phyloP scores from a whole-genome alignment of 306 rosid genomes.

The Mucuna pruriens region DNA sequence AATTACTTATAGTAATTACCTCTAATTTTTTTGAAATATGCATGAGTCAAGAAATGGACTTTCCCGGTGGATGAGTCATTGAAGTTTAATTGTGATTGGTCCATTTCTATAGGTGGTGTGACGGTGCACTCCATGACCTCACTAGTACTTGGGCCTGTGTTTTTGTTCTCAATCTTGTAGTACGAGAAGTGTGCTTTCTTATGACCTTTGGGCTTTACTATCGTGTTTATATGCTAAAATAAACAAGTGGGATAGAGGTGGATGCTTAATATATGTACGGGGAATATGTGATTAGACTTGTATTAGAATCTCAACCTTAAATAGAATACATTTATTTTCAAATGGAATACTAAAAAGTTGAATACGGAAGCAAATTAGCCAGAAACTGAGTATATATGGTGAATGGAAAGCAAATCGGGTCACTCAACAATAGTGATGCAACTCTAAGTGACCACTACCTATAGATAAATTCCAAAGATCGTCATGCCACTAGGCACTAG shows the following conservation, averaged over 20 bases:
- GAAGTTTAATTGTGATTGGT: not conserved
- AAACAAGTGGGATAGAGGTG: not conserved
- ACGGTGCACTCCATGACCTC: not conserved
- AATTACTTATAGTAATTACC: too few relatives aligned
- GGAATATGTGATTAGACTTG: not conserved
- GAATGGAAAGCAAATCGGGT: not conserved
- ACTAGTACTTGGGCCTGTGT: not conserved
- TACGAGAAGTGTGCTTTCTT: not conserved
- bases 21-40: too few relatives aligned
- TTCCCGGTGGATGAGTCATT: too few relatives aligned
- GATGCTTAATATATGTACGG: not conserved
- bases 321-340: not conserved
- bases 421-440: not conserved
- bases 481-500: conserved; percentile 16
- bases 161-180: not conserved
- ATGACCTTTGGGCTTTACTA: not conserved
- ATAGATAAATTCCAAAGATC: not conserved
- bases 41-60: too few relatives aligned
- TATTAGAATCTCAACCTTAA: not conserved
- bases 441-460: not conserved
- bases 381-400: not conserved
- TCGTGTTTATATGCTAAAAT: not conserved
- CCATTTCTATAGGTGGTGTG: not conserved
- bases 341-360: not conserved
- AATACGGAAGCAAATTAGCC: not conserved